Percentiles rank a stretch among this genome's conserved stretches.
Conservation (phyloP, 1,139 yeast genomes). For the Geotrichum histeridarum region DNA sequence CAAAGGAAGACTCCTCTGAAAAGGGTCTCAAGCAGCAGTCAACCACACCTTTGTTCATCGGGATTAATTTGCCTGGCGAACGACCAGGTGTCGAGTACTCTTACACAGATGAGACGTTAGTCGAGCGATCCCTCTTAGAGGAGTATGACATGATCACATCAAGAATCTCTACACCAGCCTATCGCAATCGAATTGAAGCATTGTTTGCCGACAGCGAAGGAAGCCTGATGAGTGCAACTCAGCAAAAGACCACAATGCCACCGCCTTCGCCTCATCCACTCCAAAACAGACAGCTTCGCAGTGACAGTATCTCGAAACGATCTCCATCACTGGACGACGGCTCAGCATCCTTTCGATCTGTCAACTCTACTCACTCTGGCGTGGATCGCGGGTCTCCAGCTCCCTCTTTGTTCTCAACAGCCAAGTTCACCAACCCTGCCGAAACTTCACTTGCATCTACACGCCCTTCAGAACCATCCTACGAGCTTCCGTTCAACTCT, state of each 20-base stretch:
- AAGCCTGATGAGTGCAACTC: conserved; percentile 7
- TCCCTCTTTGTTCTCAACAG: conserved; percentile 16
- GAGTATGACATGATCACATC: conserved; percentile 40
- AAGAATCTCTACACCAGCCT: conserved; percentile 34
- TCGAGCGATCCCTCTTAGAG: conserved; percentile 21
- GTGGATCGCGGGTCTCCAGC: conserved; percentile 17
- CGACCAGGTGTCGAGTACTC: conserved; percentile 32
- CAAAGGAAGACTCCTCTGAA: conserved; percentile 9
- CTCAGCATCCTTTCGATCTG: conserved; percentile 13
- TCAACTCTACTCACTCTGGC: conserved; percentile 12
- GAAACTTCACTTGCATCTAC: conserved; percentile 14
- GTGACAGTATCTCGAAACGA: conserved; percentile 1
- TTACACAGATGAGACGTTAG: conserved; percentile 34
- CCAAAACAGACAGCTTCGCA: conserved; percentile 9
- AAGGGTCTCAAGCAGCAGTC: conserved; percentile 6
- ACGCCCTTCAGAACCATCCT: conserved; percentile 7
- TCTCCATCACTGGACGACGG: conserved; percentile 19
- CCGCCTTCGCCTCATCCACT: conserved; percentile 13
- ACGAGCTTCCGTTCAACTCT: conserved; percentile 16
- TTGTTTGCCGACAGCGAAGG: conserved; percentile 27
- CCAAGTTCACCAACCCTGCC: conserved; percentile 13
- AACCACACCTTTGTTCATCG: conserved; percentile 32
- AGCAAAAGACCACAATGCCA: conserved; percentile 10
- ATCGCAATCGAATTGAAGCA: conserved; percentile 32
- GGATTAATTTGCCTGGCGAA: conserved; percentile 37